A percentile compares a stretch with the other conserved stretches of the same genome.
phyloP scores from a whole-genome alignment of 345 rosid species.

The Erucastrum elatum region DNA sequence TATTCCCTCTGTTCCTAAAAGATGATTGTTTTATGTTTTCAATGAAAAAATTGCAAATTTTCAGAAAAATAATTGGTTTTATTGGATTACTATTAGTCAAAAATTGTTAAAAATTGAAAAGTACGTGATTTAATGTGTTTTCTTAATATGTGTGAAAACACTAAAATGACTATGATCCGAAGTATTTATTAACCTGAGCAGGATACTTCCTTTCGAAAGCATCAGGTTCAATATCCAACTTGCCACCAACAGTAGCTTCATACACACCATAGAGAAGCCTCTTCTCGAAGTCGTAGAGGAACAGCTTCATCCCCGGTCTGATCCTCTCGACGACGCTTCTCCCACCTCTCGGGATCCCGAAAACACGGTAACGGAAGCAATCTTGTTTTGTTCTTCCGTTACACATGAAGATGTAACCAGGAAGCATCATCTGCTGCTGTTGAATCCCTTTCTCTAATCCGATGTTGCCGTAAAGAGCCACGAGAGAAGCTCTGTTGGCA shows the following conservation, averaged over 20 bases:
- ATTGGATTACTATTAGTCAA: too few relatives aligned
- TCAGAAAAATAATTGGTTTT: too few relatives aligned
- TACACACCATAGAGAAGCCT: slow-evolving; percentile 55
- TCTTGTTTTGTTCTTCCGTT: slow-evolving; percentile 49
- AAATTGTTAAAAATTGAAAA: too few relatives aligned
- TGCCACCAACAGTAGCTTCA: slow-evolving; percentile 50
- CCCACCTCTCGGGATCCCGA: slow-evolving; percentile 46
- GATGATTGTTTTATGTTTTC: too few relatives aligned
- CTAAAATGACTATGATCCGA: too few relatives aligned
- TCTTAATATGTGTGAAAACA: too few relatives aligned
- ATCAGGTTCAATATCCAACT: slow-evolving; percentile 46
- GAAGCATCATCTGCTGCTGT: too few relatives aligned
- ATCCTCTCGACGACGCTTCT: slow-evolving; percentile 40
- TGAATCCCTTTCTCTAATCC: neutral
- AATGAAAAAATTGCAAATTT: too few relatives aligned
- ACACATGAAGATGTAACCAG: slow-evolving; percentile 61
- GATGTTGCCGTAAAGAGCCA: neutral
- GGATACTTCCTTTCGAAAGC: slow-evolving; percentile 55
- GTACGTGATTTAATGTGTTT: too few relatives aligned
- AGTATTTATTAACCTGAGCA: slow-evolving; percentile 45
- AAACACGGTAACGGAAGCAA: slow-evolving; percentile 48
- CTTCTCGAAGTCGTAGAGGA: slow-evolving; percentile 52
- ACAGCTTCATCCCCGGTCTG: slow-evolving; percentile 52
- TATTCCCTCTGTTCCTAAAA: too few relatives aligned
- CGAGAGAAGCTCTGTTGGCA: neutral